phyloP scores from a whole-genome alignment of 2,329 filamentous ascomycete species.

The Colletotrichum spaethianum region DNA sequence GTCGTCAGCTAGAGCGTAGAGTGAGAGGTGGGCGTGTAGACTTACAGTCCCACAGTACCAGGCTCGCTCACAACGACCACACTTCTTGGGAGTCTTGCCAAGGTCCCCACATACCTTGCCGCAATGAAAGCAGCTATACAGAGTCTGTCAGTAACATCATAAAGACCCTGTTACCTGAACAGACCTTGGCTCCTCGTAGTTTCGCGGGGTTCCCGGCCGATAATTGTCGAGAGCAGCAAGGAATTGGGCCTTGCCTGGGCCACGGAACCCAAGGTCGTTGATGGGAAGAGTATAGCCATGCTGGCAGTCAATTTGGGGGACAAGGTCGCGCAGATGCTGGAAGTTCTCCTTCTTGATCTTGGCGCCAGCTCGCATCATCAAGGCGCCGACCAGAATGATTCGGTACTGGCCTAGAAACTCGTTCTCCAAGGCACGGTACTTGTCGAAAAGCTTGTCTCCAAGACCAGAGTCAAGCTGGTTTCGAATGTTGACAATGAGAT shows the following conservation, averaged over 20 bases:
- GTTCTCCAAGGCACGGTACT: slow-evolving; percentile 8
- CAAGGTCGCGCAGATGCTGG: slow-evolving; percentile 41
- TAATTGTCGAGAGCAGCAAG: slow-evolving; percentile 45
- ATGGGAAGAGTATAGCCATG: not conserved
- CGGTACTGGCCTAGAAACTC: slow-evolving; percentile 37
- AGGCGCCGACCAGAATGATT: slow-evolving; percentile 42
- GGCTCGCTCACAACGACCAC: slow-evolving; percentile 36
- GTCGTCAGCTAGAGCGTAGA: not conserved
- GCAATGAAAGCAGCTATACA: slow-evolving; percentile 44
- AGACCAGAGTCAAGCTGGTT: not conserved
- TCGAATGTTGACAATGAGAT: not conserved
- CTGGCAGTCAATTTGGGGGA: slow-evolving; percentile 28
- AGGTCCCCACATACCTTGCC: slow-evolving; percentile 42
- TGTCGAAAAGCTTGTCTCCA: slow-evolving; percentile 6
- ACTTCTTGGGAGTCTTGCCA: slow-evolving; percentile 30
- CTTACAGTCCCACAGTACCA: slow-evolving; percentile 44
- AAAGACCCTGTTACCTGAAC: not conserved
- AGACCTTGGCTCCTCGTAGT: slow-evolving; percentile 41
- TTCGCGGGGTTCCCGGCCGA: slow-evolving; percentile 41
- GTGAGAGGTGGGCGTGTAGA: not conserved
- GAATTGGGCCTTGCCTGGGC: slow-evolving; percentile 42
- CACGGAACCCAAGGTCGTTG: slow-evolving; percentile 40
- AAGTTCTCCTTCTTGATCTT: slow-evolving; percentile 43
- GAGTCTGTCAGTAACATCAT: not conserved
- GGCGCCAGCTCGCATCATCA: slow-evolving; percentile 46